phyloP scores from a whole-genome alignment of 2,329 filamentous ascomycete genomes.

The Scleromitrula shiraiana region DNA sequence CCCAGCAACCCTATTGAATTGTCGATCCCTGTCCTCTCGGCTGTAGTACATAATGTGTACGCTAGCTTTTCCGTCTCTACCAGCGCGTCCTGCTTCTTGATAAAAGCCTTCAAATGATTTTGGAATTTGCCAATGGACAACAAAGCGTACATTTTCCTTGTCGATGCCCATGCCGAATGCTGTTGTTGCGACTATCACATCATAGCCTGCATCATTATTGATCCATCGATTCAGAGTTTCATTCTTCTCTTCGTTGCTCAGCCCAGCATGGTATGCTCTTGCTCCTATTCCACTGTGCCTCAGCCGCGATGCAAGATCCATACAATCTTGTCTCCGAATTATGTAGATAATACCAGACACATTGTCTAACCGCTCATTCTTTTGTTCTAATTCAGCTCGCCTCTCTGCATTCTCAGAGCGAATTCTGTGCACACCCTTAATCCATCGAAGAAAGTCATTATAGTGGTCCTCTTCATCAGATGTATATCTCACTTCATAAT shows the following conservation, averaged over 20 bases:
- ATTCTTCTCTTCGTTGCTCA: slow-evolving; percentile 61
- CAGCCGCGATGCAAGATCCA: slow-evolving; percentile 58
- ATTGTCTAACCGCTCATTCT: slow-evolving; percentile 49
- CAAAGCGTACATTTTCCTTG: slow-evolving; percentile 89
- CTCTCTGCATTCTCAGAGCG: slow-evolving; percentile 50
- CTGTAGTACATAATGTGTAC: slow-evolving; percentile 89
- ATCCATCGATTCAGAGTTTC: slow-evolving; percentile 67
- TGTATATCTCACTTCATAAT: slow-evolving; percentile 83
- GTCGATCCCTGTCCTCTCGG: slow-evolving; percentile 73
- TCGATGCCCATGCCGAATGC: slow-evolving; percentile 98
- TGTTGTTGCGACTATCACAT: slow-evolving; percentile 89
- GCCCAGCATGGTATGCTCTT: slow-evolving; percentile 63
- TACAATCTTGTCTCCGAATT: slow-evolving; percentile 66
- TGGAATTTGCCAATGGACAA: slow-evolving; percentile 88
- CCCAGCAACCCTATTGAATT: slow-evolving; percentile 46
- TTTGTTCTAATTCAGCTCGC: slow-evolving; percentile 47
- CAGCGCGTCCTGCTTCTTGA: slow-evolving; percentile 88
- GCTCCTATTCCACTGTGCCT: slow-evolving; percentile 64
- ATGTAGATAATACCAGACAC: slow-evolving; percentile 77
- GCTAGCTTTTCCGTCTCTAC: slow-evolving; percentile 79
- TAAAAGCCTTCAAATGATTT: slow-evolving; percentile 96
- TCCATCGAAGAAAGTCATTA: slow-evolving; percentile 67
- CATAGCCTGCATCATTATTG: slow-evolving; percentile 65
- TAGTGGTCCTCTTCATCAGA: slow-evolving; percentile 66
- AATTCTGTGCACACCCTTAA: slow-evolving; percentile 63